These are phyloP conservation scores for Pythium coloratum DNA, from an alignment of 352 stramenopile genomes.

Conservation along the genomic window DNA sequence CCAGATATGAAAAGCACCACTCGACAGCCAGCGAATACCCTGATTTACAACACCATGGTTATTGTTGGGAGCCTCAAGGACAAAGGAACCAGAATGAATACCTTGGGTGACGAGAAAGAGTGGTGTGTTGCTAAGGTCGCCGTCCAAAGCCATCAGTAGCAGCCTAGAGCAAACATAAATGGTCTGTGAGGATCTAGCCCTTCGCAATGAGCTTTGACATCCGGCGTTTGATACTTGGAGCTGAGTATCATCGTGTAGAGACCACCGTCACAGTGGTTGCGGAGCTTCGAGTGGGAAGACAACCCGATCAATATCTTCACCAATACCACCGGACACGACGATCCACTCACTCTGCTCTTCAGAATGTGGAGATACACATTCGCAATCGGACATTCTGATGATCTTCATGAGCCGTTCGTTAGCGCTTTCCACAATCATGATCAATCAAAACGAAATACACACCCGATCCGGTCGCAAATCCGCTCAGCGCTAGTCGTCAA, in stretches of 20 bases:
- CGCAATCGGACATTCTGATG: constrained; percentile 40
- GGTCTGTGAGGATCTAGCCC: background rate
- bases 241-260: constrained; percentile 44
- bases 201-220: no score
- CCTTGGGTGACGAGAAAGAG: constrained; percentile 12
- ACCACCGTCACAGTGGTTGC: constrained; percentile 41
- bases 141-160: constrained; percentile 10
- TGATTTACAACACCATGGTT: constrained; percentile 10
- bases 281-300: constrained; percentile 17
- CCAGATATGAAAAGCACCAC: constrained; percentile 52
- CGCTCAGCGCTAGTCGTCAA: constrained; percentile 42
- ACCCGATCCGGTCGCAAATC: constrained; percentile 45
- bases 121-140: background rate
- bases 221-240: constrained; percentile 20
- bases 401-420: background rate
- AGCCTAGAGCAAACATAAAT: constrained; percentile 8
- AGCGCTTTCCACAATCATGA: background rate
- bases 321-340: background rate
- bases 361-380: constrained; percentile 65
- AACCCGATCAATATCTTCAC: no score
- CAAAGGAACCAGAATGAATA: background rate
- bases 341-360: constrained; percentile 39
- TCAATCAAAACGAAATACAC: constrained; percentile 3
- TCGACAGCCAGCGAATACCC: constrained; percentile 46
- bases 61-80: background rate